phyloP scores from a whole-genome alignment of 306 rosid species.

The Casuarina glauca region DNA sequence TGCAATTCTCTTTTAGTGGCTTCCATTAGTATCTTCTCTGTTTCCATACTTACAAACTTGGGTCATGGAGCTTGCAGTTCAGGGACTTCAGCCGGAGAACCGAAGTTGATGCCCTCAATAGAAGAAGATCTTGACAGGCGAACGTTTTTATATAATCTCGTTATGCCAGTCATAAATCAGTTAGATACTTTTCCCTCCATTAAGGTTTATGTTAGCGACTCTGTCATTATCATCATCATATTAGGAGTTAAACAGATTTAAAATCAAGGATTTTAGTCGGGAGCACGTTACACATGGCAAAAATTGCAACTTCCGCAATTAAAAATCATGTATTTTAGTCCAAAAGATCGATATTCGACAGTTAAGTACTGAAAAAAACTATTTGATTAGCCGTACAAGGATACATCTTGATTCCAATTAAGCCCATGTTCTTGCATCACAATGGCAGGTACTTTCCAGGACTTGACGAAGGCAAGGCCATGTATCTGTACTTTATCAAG shows the following conservation, averaged over 20 bases:
- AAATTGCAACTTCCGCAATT: too few relatives aligned
- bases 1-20: background rate
- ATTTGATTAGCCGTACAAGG: too few relatives aligned
- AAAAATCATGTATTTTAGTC: too few relatives aligned
- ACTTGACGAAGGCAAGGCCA: constrained; percentile 80
- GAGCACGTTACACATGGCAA: too few relatives aligned
- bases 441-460: constrained; percentile 56
- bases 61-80: constrained; percentile 60
- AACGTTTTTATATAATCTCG: constrained; percentile 84
- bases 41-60: background rate
- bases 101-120: constrained; percentile 80
- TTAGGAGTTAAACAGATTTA: too few relatives aligned
- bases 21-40: background rate
- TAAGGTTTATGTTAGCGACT: too few relatives aligned
- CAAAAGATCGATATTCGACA: too few relatives aligned
- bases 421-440: too few relatives aligned
- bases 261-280: too few relatives aligned
- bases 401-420: too few relatives aligned
- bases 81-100: constrained; percentile 90
- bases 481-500: constrained; percentile 77
- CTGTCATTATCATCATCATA: too few relatives aligned
- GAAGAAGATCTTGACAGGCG: constrained; percentile 86
- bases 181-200: constrained; percentile 32
- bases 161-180: constrained; percentile 76
- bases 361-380: too few relatives aligned